phyloP scores from a whole-genome alignment of 352 stramenopile genomes.

The Phytopythium chamaehyphon region DNA sequence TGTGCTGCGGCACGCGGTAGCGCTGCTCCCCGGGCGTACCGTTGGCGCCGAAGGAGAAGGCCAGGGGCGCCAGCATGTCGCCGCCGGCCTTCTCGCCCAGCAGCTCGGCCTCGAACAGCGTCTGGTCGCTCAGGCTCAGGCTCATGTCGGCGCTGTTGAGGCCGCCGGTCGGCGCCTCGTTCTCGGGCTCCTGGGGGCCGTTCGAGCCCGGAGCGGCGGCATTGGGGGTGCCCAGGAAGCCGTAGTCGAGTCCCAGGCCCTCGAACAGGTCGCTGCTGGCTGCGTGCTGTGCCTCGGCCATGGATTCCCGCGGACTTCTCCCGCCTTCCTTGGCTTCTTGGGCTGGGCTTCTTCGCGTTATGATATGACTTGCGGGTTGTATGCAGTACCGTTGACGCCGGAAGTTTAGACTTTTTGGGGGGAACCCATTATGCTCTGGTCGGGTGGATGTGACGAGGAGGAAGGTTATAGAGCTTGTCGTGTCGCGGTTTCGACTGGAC shows the following conservation, averaged over 20 bases:
- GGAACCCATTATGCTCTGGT: too few relatives aligned
- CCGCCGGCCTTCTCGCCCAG: constrained; percentile 27
- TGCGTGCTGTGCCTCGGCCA: constrained; percentile 35
- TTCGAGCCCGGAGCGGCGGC: constrained; percentile 4
- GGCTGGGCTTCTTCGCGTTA: too few relatives aligned
- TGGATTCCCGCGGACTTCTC: constrained; percentile 9
- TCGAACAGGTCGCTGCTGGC: constrained; percentile 36
- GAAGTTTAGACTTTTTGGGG: too few relatives aligned
- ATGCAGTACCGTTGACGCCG: too few relatives aligned
- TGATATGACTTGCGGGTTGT: neutral
- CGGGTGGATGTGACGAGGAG: too few relatives aligned
- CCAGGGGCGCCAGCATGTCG: constrained; percentile 35
- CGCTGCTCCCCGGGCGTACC: constrained; percentile 1
- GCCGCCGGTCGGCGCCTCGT: constrained; percentile 7
- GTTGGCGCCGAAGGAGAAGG: constrained; percentile 26
- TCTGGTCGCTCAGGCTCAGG: constrained; percentile 24
- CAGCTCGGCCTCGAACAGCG: constrained; percentile 49
- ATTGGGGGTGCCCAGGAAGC: constrained; percentile 25
- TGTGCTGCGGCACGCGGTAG: constrained; percentile 47
- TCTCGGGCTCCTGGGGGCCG: constrained; percentile 1
- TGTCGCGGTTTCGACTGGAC: too few relatives aligned
- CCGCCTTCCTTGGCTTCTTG: neutral
- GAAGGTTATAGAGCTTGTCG: too few relatives aligned
- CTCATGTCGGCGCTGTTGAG: neutral
- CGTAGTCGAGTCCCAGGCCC: constrained; percentile 46